Percentiles rank a stretch among this genome's conserved stretches.
Evolutionary conservation across 1,284 basidiomycete species (phyloP).

Genomic region (Vanrija sp.): DNA sequence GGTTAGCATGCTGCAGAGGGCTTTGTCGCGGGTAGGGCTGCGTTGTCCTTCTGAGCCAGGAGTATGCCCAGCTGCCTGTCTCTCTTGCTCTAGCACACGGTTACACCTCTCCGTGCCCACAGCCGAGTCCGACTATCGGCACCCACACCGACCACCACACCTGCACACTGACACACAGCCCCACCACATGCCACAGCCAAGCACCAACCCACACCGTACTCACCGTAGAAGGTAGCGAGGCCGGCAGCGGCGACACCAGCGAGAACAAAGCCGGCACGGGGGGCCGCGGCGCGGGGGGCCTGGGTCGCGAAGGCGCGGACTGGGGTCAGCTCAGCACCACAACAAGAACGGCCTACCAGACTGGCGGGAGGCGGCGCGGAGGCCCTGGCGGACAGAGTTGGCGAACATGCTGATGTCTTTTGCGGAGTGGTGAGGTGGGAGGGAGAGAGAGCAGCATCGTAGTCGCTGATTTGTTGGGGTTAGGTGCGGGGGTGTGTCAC

Average conservation of each 20-base stretch:
- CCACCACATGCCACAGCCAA: no score
- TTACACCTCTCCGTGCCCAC: neutral
- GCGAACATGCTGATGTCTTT: conserved; percentile 33
- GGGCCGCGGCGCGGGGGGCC: neutral
- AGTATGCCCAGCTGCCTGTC: no score
- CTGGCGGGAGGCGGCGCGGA: conserved; percentile 43
- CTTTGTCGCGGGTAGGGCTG: neutral
- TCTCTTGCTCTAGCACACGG: neutral
- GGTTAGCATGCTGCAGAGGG: neutral
- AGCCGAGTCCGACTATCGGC: no score
- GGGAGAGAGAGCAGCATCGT: neutral
- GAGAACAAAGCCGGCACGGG: conserved; percentile 25
- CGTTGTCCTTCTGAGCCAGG: neutral
- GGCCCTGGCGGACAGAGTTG: conserved; percentile 40
- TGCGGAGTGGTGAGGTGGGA: conserved; percentile 4
- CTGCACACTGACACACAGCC: no score
- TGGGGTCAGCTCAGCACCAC: neutral
- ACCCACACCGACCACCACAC: no score
- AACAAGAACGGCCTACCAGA: conserved; percentile 27
- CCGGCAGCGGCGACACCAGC: conserved; percentile 31
- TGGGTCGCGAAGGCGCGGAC: neutral
- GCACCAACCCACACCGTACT: conserved; percentile 6
- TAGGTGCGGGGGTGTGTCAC: neutral
- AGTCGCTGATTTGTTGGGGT: neutral
- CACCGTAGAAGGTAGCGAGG: conserved; percentile 38